Percentiles rank a stretch among this genome's conserved stretches.
These are phyloP conservation scores for Lantana camara DNA, from an alignment of 257 asterid species.

Conservation along the genomic window DNA sequence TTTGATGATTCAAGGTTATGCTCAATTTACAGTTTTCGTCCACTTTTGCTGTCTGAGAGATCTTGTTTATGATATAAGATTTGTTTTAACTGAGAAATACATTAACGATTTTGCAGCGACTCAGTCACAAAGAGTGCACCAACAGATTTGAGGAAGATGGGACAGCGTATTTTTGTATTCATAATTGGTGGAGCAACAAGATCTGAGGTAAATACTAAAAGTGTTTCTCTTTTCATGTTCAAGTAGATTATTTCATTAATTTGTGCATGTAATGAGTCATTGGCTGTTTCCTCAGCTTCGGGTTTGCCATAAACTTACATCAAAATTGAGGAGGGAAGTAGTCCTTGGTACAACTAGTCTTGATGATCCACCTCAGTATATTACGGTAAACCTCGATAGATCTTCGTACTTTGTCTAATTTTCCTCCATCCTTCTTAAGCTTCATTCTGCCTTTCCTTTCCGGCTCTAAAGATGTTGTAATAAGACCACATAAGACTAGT, in stretches of 20 bases:
- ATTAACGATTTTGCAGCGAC: constrained; percentile 53
- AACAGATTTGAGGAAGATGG: constrained; percentile 78
- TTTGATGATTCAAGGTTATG: constrained; percentile 91
- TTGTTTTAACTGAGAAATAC: neutral
- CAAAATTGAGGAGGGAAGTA: constrained; percentile 86
- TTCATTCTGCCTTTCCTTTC: neutral
- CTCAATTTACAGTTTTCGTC: neutral
- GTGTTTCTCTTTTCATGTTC: constrained; percentile 16
- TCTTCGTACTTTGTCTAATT: constrained; percentile 7
- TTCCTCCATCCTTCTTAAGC: neutral
- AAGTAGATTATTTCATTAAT: neutral
- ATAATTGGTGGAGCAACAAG: constrained; percentile 96
- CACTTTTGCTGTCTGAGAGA: neutral
- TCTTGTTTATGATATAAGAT: constrained; percentile 10
- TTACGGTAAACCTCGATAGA: constrained; percentile 56
- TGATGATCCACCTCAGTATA: constrained; percentile 88
- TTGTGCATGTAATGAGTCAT: constrained; percentile 19
- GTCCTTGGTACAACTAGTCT: constrained; percentile 89
- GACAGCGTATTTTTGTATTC: constrained; percentile 85
- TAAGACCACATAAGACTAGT: neutral
- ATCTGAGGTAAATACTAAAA: constrained; percentile 69
- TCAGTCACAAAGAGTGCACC: constrained; percentile 58
- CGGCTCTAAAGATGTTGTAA: neutral
- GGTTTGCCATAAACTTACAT: constrained; percentile 89
- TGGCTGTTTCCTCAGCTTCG: constrained; percentile 60